Evolutionary conservation across 2,329 filamentous ascomycete genomes (phyloP), one percentile per base, ranked within the genome.

Genomic region (Aspergillus thermomutatus): DNA sequence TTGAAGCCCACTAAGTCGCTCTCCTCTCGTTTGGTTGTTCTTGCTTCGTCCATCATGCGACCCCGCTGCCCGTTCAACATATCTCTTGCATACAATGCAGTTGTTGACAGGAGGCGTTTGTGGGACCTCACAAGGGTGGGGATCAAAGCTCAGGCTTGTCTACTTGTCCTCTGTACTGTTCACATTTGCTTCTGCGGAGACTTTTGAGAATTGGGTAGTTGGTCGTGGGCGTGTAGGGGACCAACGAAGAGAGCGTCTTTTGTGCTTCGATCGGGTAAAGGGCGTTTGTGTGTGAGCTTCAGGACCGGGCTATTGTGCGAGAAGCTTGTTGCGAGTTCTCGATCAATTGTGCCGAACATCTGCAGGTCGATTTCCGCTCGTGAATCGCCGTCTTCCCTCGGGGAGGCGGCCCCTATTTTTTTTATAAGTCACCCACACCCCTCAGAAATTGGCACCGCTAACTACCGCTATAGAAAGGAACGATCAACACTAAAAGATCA

Each of bases 91-190:
- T 46, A 25, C 10, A 9, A 25, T 25, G 43, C 43, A 6, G 9
- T 60, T 59, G 61, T 58, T 59, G 40, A 54, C 65, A 58, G 66
- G 60, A 69, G 71, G 34, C 28, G 45, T 46, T 72, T 66, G 75
- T 77, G 82, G 91, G 90, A 91, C 90, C 89, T 91, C 91, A 91
- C 89, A 85, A 73, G 87, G 84, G 89, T 92, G 91, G 89, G 89
- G 80, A 87, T 95, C 91, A 95, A 91, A 92, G 91, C 81, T 87
- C 91, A 80, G 90, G 83, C 91, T 93, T 92, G 90, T 93, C 90
- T 79, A 83, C 53, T 31, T 54, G 79, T 65, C 69, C 70, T 52
- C 41, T 54, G 47, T 63, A 53, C 27, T 57, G 61, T 50, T 60
- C 27, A 45, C 47, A 19, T 43, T 46, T 53, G 43, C 59, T 49